Conservation (phyloP, 2,329 filamentous ascomycete genomes). For the Ustilaginoidea virens region DNA sequence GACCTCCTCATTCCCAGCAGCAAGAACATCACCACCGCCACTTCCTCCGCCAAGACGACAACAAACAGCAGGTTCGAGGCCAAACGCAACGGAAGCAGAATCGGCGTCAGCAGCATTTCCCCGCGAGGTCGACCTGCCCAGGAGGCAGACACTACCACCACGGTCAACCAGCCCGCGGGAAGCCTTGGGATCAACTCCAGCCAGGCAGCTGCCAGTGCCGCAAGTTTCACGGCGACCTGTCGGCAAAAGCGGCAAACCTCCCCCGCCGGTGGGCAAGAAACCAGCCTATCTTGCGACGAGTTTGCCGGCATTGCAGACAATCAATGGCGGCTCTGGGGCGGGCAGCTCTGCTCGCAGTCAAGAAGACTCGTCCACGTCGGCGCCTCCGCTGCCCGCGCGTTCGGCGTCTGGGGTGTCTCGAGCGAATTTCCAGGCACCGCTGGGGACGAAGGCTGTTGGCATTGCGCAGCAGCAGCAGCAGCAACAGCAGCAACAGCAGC, state of each 20-base stretch:
- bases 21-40: slow-evolving; percentile 20
- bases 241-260: slow-evolving; percentile 20
- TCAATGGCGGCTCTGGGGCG: slow-evolving; percentile 5
- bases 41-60: slow-evolving; percentile 31
- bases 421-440: background rate
- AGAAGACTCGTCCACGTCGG: slow-evolving; percentile 9
- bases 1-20: slow-evolving; percentile 11
- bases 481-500: background rate
- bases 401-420: slow-evolving; percentile 3
- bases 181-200: slow-evolving; percentile 11
- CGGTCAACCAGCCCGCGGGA: slow-evolving; percentile 14
- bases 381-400: slow-evolving; percentile 4
- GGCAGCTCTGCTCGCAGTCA: slow-evolving; percentile 7
- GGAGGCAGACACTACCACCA: slow-evolving; percentile 12
- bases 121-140: slow-evolving; percentile 9
- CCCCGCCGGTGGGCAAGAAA: slow-evolving; percentile 48
- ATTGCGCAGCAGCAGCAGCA: slow-evolving; percentile 3
- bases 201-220: slow-evolving; percentile 20
- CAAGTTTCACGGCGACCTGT: slow-evolving; percentile 16
- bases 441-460: slow-evolving; percentile 2
- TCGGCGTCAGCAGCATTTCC: too few species aligned
- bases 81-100: slow-evolving; percentile 3
- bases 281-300: slow-evolving; percentile 34
- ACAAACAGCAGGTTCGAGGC: slow-evolving; percentile 18
- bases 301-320: slow-evolving; percentile 12